Percentiles rank a stretch among this genome's conserved stretches.
phyloP scores from a whole-genome alignment of 768 basidiomycete species.

The Suillus subaureus region DNA sequence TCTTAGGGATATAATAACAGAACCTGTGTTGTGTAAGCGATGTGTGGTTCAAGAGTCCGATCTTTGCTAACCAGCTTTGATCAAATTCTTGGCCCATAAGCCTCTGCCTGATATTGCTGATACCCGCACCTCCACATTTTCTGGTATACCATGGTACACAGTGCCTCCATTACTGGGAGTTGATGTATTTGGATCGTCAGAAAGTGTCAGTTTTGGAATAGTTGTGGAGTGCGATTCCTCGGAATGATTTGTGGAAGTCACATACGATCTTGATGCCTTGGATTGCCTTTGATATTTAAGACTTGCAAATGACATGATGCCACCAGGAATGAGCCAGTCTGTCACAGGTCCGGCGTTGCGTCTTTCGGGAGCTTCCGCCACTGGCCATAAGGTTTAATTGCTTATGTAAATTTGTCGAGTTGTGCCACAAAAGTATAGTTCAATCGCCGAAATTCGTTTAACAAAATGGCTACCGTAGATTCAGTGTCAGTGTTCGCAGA shows the following conservation, averaged over 20 bases:
- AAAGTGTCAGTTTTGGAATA: conserved; percentile 21
- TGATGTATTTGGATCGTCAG: conserved; percentile 1
- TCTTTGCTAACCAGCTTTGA: conserved; percentile 39
- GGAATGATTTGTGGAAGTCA: conserved; percentile 30
- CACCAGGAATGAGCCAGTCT: not conserved
- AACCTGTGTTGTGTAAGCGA: conserved; percentile 45
- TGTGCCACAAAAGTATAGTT: too few species aligned
- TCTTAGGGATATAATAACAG: conserved; percentile 52
- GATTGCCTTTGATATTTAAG: conserved; percentile 32
- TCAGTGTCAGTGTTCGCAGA: conserved; percentile 85
- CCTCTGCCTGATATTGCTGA: conserved; percentile 46
- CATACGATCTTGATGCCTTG: conserved; percentile 39
- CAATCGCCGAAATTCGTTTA: conserved; percentile 4
- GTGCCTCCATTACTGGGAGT: conserved; percentile 10
- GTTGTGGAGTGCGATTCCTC: conserved; percentile 26
- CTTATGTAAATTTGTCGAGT: too few species aligned
- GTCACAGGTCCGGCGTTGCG: too few species aligned
- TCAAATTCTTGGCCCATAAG: conserved; percentile 40
- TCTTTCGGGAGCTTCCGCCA: too few species aligned
- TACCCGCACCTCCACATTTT: conserved; percentile 40
- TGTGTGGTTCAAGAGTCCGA: not conserved
- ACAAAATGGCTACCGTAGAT: conserved; percentile 66
- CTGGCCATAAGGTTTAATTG: too few species aligned
- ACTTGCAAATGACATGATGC: conserved; percentile 39
- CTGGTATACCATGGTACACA: conserved; percentile 39